Evolutionary conservation across 257 asterid species (phyloP).

Genomic region (Penstemon eatonii): DNA sequence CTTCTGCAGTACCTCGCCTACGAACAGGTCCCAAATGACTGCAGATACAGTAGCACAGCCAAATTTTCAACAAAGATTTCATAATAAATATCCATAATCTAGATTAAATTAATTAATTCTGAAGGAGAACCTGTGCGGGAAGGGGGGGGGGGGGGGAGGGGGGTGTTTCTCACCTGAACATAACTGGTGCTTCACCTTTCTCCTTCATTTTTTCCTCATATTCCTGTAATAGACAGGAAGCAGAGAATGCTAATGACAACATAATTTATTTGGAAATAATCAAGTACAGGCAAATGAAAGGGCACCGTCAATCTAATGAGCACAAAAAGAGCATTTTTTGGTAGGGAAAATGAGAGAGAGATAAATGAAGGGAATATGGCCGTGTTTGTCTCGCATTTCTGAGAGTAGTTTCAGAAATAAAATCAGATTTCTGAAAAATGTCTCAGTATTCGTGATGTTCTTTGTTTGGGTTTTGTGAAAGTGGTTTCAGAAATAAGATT

Average conservation of each 20-base stretch:
- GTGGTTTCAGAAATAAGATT: no score
- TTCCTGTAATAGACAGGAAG: constrained; percentile 52
- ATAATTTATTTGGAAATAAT: constrained; percentile 3
- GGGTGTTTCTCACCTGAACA: constrained; percentile 80
- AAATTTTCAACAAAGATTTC: constrained; percentile 25
- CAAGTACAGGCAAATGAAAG: neutral
- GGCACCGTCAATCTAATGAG: neutral
- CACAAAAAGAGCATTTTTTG: constrained; percentile 1
- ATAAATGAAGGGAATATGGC: neutral
- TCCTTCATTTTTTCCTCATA: constrained; percentile 85
- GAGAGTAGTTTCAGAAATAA: no score
- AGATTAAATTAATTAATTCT: constrained; percentile 9
- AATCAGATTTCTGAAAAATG: no score
- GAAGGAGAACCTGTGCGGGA: neutral
- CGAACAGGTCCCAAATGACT: constrained; percentile 94
- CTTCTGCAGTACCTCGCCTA: constrained; percentile 75
- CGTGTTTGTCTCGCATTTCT: no score
- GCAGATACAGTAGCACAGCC: constrained; percentile 36
- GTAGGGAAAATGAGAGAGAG: neutral
- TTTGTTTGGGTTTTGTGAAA: no score
- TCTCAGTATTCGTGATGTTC: no score
- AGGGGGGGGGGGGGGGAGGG: neutral
- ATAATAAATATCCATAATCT: constrained; percentile 1
- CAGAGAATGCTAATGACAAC: constrained; percentile 10
- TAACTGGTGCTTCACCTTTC: constrained; percentile 96